Conservation (phyloP, 495 filamentous ascomycete species). For the Penicillium angulare region DNA sequence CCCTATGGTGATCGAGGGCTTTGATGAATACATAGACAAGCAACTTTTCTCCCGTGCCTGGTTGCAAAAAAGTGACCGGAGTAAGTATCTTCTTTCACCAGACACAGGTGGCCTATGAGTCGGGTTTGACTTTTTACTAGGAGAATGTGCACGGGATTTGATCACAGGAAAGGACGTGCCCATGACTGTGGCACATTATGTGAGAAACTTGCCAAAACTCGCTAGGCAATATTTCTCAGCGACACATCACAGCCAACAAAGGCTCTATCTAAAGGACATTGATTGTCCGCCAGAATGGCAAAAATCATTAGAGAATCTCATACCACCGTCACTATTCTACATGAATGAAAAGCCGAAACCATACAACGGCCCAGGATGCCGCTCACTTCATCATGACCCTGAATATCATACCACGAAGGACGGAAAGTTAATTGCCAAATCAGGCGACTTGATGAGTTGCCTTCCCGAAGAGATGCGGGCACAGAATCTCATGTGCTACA, state of each 20-base stretch:
- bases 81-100: no score
- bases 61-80: constrained; percentile 61
- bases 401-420: constrained; percentile 4
- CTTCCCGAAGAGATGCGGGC: constrained; percentile 83
- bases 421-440: constrained; percentile 46
- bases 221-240: constrained; percentile 61
- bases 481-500: constrained; percentile 97
- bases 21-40: constrained; percentile 57
- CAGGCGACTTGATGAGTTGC: constrained; percentile 92
- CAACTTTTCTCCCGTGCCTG: constrained; percentile 77
- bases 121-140: no score
- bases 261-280: constrained; percentile 93
- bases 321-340: constrained; percentile 81
- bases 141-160: constrained; percentile 76
- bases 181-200: constrained; percentile 83
- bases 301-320: constrained; percentile 67
- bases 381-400: neutral
- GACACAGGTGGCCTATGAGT: no score
- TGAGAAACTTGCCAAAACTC: constrained; percentile 75
- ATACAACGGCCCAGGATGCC: constrained; percentile 36
- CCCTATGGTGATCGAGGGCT: constrained; percentile 79
- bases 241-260: constrained; percentile 72
- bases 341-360: constrained; percentile 73
- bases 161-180: constrained; percentile 63
- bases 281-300: constrained; percentile 87